Evolutionary conservation across 495 filamentous ascomycete genomes (phyloP), one percentile per base, ranked within the genome.

Genomic region (Podospora fimiseda): DNA sequence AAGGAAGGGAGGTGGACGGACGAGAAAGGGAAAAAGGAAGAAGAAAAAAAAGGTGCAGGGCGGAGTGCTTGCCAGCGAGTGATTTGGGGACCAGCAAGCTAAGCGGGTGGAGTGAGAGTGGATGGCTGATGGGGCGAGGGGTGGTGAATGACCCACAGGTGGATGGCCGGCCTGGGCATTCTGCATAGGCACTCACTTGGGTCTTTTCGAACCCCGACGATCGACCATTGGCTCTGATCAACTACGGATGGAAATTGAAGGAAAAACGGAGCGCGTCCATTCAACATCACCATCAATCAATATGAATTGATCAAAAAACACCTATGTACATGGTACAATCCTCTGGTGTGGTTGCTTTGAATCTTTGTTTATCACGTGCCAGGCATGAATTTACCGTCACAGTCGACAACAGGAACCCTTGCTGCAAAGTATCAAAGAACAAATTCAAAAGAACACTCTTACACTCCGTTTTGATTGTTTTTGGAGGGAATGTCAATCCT

Each of bases 21-120:
- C 46, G 47, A 36, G 59, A 62, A 50, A 48, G 39, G 56, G 52
- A 52, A 47, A 56, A 57, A 56, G 53, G 59, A 55, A 43, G 53
- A 43, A 61, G 55, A 49, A 58, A 58, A 68, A 52, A 51, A 49
- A 45, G 48, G 51, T 36, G 54, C 46, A 51, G 56, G 47, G 56
- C 54, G 56, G 50, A 49, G 49, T 52, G 54, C 51, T 53, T 47
- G 37, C 55, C 52, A 33, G 27, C 11, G 48, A 43, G 56, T 57
- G 42, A 51, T 47, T 47, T 47, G 44, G 44, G 42, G 30, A 51
- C 24, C 22, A 55, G 43, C 43, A 15, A 43, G 52, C 43, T 44
- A 55, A 47, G 36, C 49, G 40, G 43, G 43, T 42, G 23, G 45
- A 43, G 33, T 45, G 53, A 21, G 27, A 50, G 46, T 38, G 52